Evolutionary conservation across 768 basidiomycete genomes (phyloP).

Genomic region (Phaeotremella skinneri): DNA sequence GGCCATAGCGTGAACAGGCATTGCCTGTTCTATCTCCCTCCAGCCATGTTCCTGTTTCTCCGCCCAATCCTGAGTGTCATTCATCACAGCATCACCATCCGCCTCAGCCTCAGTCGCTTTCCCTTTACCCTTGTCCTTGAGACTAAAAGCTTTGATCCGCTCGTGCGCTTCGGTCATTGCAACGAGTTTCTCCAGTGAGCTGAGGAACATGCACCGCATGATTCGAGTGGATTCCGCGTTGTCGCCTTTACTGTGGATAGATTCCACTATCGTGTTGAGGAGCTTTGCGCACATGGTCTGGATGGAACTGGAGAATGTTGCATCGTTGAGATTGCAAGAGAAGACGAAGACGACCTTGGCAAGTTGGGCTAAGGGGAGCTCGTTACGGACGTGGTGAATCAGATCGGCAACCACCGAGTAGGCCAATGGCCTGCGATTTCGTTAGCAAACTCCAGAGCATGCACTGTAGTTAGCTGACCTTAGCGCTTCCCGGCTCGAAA

Average conservation of each 20-base stretch:
- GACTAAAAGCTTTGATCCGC: constrained; percentile 36
- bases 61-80: constrained; percentile 17
- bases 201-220: constrained; percentile 74
- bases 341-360: constrained; percentile 76
- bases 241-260: constrained; percentile 72
- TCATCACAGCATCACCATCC: constrained; percentile 7
- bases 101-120: constrained; percentile 51
- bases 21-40: constrained; percentile 74
- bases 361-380: constrained; percentile 73
- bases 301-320: constrained; percentile 71
- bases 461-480: constrained; percentile 57
- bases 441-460: constrained; percentile 8
- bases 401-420: constrained; percentile 89
- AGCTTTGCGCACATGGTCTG: constrained; percentile 91
- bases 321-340: constrained; percentile 84
- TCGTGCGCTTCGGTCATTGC: constrained; percentile 60
- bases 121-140: constrained; percentile 48
- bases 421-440: constrained; percentile 62
- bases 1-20: constrained; percentile 74
- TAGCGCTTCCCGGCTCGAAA: constrained; percentile 80
- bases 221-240: constrained; percentile 66
- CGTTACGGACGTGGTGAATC: constrained; percentile 82
- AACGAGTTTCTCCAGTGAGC: constrained; percentile 78
- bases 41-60: constrained; percentile 56
- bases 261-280: constrained; percentile 83